Conservation (phyloP, 345 rosid species). For the Abelmoschus esculentus region DNA sequence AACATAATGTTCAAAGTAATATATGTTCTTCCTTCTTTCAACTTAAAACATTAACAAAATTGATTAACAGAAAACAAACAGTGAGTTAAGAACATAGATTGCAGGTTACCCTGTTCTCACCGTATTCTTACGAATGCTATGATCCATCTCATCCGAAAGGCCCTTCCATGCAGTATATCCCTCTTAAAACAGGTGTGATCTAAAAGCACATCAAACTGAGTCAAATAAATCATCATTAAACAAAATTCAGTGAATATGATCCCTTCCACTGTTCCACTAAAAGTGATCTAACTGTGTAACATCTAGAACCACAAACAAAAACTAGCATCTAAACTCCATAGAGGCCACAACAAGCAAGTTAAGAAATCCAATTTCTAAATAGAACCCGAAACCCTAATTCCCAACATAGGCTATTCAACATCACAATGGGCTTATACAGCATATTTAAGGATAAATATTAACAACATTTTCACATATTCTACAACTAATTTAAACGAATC, state of each 20-base stretch:
- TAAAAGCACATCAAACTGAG: conserved; percentile 23
- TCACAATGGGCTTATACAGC: neutral
- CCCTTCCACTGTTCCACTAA: too few species aligned
- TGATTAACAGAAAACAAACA: neutral
- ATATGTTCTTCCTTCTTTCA: neutral
- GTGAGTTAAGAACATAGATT: conserved; percentile 6
- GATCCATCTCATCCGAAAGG: conserved; percentile 27
- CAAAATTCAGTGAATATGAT: neutral
- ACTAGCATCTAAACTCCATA: neutral
- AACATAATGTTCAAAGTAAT: neutral
- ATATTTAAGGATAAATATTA: neutral
- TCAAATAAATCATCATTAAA: conserved; percentile 9
- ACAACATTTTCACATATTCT: neutral
- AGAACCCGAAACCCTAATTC: conserved; percentile 7
- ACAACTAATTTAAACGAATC: neutral
- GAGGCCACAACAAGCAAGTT: too few species aligned
- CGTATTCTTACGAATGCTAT: conserved; percentile 29
- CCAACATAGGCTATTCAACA: neutral
- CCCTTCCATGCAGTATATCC: conserved; percentile 29
- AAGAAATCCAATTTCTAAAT: neutral
- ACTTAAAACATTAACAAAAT: neutral
- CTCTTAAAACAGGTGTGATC: conserved; percentile 37
- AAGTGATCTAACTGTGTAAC: too few species aligned
- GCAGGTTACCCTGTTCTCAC: conserved; percentile 46
- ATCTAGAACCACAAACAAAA: too few species aligned